Evolutionary conservation across 345 rosid species (phyloP).

Genomic region (Populus euphratica): DNA sequence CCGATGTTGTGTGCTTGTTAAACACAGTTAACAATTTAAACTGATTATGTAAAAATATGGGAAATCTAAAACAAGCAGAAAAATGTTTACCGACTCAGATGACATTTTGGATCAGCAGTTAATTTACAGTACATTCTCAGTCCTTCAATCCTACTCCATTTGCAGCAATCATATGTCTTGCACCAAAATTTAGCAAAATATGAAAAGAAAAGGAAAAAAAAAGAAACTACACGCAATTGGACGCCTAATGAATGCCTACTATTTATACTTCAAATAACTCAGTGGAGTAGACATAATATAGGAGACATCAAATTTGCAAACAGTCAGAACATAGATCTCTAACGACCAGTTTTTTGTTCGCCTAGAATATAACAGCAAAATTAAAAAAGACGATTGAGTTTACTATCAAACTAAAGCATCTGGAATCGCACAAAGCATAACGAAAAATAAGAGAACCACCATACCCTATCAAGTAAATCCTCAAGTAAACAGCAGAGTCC

Average conservation of each 20-base stretch:
- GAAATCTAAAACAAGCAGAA: not conserved
- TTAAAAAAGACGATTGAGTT: not conserved
- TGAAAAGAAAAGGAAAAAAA: too few relatives aligned
- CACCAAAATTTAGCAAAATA: too few relatives aligned
- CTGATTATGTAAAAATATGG: not conserved
- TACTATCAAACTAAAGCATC: not conserved
- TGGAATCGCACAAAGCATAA: not conserved
- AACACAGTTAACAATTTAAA: not conserved
- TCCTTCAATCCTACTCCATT: too few relatives aligned
- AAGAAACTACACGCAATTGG: too few relatives aligned
- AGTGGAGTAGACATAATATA: too few relatives aligned
- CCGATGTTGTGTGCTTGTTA: not conserved
- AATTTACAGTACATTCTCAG: not conserved
- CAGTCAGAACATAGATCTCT: too few relatives aligned
- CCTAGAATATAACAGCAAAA: too few relatives aligned
- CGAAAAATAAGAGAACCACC: conserved; percentile 1
- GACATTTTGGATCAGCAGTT: not conserved
- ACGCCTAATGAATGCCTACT: too few relatives aligned
- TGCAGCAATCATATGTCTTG: too few relatives aligned
- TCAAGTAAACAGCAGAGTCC: conserved; percentile 80
- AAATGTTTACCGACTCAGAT: not conserved
- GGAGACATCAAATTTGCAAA: too few relatives aligned
- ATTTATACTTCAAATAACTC: not conserved
- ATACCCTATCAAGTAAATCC: conserved; percentile 85
- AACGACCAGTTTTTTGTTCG: too few relatives aligned